Evolutionary conservation across 75 land plant genomes (phyloP).

Genomic region (Pinus tabuliformis): DNA sequence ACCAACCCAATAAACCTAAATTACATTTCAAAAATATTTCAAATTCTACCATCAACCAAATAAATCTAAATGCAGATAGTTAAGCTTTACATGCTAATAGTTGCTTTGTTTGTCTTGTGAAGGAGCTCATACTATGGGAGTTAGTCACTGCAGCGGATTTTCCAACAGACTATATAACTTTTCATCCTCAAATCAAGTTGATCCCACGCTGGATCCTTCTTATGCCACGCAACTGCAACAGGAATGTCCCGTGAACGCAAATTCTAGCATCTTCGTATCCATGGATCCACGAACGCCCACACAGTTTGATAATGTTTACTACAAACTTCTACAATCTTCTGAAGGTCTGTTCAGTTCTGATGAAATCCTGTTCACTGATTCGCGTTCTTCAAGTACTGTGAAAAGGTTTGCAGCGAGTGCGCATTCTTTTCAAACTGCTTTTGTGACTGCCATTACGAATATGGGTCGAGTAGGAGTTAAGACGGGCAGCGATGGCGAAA

Average conservation of each 20-base stretch:
- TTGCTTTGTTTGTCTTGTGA: too few species aligned
- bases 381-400: slow-evolving; percentile 35
- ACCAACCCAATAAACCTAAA: too few species aligned
- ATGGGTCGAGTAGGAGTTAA: slow-evolving; percentile 62
- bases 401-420: slow-evolving; percentile 35
- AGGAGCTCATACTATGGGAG: slow-evolving; percentile 81
- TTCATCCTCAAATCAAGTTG: slow-evolving; percentile 19
- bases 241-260: slow-evolving; percentile 41
- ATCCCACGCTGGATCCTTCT: slow-evolving; percentile 45
- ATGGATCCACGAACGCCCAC: slow-evolving; percentile 65
- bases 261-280: slow-evolving; percentile 37
- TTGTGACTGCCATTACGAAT: slow-evolving; percentile 49
- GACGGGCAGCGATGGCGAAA: slow-evolving; percentile 48
- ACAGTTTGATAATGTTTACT: slow-evolving; percentile 62
- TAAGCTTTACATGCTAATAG: too few species aligned
- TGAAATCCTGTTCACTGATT: slow-evolving; percentile 42
- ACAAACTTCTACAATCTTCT: slow-evolving; percentile 34
- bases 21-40: too few species aligned
- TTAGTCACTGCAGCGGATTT: slow-evolving; percentile 63
- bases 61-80: too few species aligned
- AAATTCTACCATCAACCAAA: too few species aligned
- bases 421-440: slow-evolving; percentile 29
- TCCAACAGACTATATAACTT: slow-evolving; percentile 46
- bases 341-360: slow-evolving; percentile 70
- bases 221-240: slow-evolving; percentile 39